These are phyloP conservation scores for Naganishia randhawae DNA, from an alignment of 768 basidiomycete species.

Conservation along the genomic window DNA sequence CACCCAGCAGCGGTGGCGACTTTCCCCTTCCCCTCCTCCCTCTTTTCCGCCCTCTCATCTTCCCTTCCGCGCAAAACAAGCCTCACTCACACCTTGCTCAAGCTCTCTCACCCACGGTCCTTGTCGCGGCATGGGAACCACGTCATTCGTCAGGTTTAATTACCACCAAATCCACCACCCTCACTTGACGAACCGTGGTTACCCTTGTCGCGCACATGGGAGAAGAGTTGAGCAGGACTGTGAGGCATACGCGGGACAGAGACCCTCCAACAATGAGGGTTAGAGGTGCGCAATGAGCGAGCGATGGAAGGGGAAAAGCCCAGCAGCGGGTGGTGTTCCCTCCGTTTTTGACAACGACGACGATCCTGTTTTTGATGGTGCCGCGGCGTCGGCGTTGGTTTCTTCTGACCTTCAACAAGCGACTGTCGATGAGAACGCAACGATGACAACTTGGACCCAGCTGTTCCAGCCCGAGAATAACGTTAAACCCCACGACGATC, in stretches of 20 bases:
- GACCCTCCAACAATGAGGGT: neutral
- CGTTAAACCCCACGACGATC: neutral
- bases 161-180: conserved; percentile 21
- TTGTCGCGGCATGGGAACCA: neutral
- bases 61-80: neutral
- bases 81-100: neutral
- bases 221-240: no score
- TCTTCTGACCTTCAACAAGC: neutral
- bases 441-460: neutral
- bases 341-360: neutral
- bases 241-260: no score
- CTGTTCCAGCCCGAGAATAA: neutral
- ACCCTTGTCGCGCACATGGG: neutral
- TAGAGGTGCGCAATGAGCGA: neutral
- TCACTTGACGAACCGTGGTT: conserved; percentile 7
- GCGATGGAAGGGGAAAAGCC: neutral
- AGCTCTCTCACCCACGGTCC: neutral
- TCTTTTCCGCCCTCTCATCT: neutral
- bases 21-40: conserved; percentile 3
- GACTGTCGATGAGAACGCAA: neutral
- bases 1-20: conserved; percentile 30
- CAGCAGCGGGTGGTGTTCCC: conserved; percentile 19
- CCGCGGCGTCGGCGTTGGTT: neutral
- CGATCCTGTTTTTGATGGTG: neutral
- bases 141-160: neutral